phyloP scores from a whole-genome alignment of 257 asterid species.

The Plectranthus barbatus region DNA sequence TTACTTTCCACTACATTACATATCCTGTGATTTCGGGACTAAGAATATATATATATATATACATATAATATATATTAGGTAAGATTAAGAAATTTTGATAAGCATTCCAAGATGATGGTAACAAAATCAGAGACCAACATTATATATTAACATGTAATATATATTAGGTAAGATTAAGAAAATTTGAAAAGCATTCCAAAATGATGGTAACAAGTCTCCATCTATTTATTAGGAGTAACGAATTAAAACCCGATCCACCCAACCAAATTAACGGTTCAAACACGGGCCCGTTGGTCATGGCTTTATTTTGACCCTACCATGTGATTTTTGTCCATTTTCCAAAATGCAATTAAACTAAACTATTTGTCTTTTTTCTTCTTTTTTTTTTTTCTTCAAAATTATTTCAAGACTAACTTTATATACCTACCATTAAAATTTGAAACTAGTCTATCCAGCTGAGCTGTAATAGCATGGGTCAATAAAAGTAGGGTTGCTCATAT shows the following conservation, averaged over 20 bases:
- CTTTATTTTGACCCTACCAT: slow-evolving; percentile 23
- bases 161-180: background rate
- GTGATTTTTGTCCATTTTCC: slow-evolving; percentile 1
- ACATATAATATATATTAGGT: no score
- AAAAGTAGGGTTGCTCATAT: background rate
- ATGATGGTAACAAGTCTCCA: no score
- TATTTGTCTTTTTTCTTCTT: background rate
- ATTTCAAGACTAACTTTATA: background rate
- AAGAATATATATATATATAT: no score
- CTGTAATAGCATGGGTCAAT: slow-evolving; percentile 11
- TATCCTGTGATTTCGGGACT: no score
- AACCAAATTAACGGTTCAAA: slow-evolving; percentile 15
- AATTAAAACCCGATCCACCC: slow-evolving; percentile 10
- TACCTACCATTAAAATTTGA: background rate
- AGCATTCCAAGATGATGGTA: no score
- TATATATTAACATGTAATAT: no score
- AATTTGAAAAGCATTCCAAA: background rate
- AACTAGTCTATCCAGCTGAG: slow-evolving; percentile 1
- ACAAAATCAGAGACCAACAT: no score
- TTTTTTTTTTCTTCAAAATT: background rate
- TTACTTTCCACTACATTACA: no score
- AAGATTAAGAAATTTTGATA: no score
- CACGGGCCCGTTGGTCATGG: slow-evolving; percentile 12
- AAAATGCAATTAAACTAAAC: no score
- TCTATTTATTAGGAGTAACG: background rate